Evolutionary conservation across 164 flowering plant genomes (phyloP).

Genomic region (Platanus orientalis): DNA sequence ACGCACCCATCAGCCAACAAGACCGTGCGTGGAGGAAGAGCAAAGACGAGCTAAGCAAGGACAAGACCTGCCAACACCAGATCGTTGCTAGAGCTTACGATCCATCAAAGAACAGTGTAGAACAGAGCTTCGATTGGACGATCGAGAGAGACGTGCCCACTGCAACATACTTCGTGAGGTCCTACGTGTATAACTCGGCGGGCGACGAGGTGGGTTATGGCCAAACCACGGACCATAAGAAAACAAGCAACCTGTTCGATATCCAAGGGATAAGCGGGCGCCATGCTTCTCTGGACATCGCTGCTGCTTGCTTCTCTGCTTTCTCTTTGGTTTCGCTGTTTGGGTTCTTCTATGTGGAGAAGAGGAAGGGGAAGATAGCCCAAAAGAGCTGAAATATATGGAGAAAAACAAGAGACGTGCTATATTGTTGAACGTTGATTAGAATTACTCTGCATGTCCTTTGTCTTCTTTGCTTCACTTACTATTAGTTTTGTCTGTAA

Average conservation of each 20-base stretch:
- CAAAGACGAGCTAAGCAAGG: slow-evolving; percentile 38
- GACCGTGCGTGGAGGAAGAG: slow-evolving; percentile 69
- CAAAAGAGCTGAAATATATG: too few relatives aligned
- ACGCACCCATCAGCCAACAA: slow-evolving; percentile 55
- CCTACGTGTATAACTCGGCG: slow-evolving; percentile 20
- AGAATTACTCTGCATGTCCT: too few relatives aligned
- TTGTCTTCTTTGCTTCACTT: too few relatives aligned
- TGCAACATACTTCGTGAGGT: slow-evolving; percentile 29
- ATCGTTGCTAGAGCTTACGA: slow-evolving; percentile 34
- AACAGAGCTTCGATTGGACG: slow-evolving; percentile 10
- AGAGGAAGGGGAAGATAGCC: slow-evolving; percentile 43
- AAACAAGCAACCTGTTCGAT: slow-evolving; percentile 44
- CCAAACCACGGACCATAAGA: slow-evolving; percentile 52
- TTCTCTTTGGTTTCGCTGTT: slow-evolving; percentile 62
- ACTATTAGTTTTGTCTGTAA: too few relatives aligned
- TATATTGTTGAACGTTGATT: too few relatives aligned
- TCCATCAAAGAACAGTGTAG: slow-evolving; percentile 10
- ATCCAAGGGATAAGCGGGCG: slow-evolving; percentile 67
- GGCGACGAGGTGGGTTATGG: slow-evolving; percentile 54
- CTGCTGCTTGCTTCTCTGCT: slow-evolving; percentile 66
- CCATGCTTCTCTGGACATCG: slow-evolving; percentile 58
- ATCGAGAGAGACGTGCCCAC: slow-evolving; percentile 21
- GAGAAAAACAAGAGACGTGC: too few relatives aligned
- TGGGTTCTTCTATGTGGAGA: slow-evolving; percentile 65
- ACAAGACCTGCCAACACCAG: slow-evolving; percentile 52